These are phyloP conservation scores for Penicillium sp. DNA, from an alignment of 2,329 filamentous ascomycete genomes.

Conservation along the genomic window DNA sequence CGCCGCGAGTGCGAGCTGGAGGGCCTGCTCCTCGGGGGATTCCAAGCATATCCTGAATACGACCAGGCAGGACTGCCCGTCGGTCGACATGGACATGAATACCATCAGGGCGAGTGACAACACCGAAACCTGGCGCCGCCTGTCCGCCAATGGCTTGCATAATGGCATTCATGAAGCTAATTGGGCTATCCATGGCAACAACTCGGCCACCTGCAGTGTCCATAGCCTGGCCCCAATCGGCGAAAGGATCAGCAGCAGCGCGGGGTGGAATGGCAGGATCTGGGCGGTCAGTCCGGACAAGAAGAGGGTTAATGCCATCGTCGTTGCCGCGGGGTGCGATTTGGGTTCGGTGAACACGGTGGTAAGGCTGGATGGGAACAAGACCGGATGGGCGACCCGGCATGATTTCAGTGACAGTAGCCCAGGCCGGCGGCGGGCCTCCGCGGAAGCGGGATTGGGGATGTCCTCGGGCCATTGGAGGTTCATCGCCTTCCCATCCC, in stretches of 20 bases:
- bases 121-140: constrained; percentile 44
- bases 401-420: constrained; percentile 59
- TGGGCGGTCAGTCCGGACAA: constrained; percentile 60
- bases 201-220: constrained; percentile 48
- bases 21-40: constrained; percentile 32
- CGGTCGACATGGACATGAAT: constrained; percentile 58
- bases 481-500: constrained; percentile 58
- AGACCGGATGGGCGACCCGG: constrained; percentile 51
- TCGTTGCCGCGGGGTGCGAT: constrained; percentile 61
- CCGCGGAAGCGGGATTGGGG: constrained; percentile 58
- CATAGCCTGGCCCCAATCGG: constrained; percentile 55
- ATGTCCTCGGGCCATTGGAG: constrained; percentile 40
- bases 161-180: constrained; percentile 59
- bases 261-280: constrained; percentile 39
- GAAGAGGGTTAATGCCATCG: constrained; percentile 82
- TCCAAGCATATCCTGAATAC: constrained; percentile 53
- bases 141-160: constrained; percentile 55
- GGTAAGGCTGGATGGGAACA: constrained; percentile 43
- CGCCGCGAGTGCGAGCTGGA: constrained; percentile 36
- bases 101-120: constrained; percentile 49
- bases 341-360: constrained; percentile 45
- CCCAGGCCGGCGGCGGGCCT: constrained; percentile 59
- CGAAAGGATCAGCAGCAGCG: constrained; percentile 44
- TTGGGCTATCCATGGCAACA: constrained; percentile 51
- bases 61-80: constrained; percentile 50